Evolutionary conservation across 2,329 filamentous ascomycete genomes (phyloP).

Genomic region (Fusarium oligoseptatum): DNA sequence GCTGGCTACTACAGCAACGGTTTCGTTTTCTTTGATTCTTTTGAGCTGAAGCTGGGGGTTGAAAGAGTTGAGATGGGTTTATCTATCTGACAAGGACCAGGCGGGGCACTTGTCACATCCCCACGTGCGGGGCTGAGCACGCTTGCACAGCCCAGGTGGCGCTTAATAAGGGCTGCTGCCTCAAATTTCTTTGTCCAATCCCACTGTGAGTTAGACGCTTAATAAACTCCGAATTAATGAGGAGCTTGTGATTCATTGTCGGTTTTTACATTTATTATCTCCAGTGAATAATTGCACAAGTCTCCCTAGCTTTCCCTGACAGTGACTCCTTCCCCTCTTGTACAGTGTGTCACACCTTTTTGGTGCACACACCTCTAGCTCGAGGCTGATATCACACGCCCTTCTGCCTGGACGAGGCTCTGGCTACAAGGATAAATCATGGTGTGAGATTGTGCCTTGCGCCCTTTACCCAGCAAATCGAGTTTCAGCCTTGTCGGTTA

Average conservation of each 20-base stretch:
- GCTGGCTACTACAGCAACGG: slow-evolving; percentile 1
- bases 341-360: neutral
- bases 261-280: neutral
- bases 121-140: neutral
- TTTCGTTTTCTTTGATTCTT: neutral
- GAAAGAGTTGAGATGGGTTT: neutral
- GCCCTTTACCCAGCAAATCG: neutral
- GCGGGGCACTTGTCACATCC: neutral
- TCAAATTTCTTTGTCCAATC: neutral
- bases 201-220: neutral
- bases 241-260: neutral
- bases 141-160: neutral
- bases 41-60: neutral
- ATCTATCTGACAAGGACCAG: neutral
- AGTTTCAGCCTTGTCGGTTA: neutral
- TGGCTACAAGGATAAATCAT: neutral
- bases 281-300: neutral
- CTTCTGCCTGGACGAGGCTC: neutral
- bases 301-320: neutral
- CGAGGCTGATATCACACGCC: neutral
- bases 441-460: neutral
- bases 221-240: neutral
- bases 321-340: too few species aligned
- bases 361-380: neutral
- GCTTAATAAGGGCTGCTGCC: neutral